These are phyloP conservation scores for Corchorus capsularis DNA, from an alignment of 345 rosid genomes.

Conservation along the genomic window DNA sequence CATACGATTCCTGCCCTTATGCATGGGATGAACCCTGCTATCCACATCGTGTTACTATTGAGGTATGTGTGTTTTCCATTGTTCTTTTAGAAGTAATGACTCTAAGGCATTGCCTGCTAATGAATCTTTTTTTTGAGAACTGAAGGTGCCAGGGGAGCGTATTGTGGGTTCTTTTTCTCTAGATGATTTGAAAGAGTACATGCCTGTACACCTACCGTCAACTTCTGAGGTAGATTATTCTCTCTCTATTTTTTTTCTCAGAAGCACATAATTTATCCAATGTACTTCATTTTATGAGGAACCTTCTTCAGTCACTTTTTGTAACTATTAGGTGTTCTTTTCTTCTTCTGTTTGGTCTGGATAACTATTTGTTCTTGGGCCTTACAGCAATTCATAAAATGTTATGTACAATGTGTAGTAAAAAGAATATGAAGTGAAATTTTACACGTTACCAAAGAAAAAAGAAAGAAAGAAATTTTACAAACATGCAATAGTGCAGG, in stretches of 20 bases:
- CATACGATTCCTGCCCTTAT: conserved; percentile 81
- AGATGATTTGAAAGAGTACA: conserved; percentile 67
- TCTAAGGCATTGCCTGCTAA: conserved; percentile 8
- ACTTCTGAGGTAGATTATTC: conserved; percentile 64
- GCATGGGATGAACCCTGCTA: conserved; percentile 98
- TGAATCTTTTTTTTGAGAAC: conserved; percentile 24
- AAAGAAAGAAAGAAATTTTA: too few species aligned
- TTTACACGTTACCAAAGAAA: not conserved
- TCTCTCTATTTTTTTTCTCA: not conserved
- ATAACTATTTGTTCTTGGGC: not conserved
- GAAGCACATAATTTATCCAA: not conserved
- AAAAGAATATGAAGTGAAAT: not conserved
- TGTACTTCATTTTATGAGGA: not conserved
- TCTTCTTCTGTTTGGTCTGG: too few species aligned
- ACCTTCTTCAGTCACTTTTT: not conserved
- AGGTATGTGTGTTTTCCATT: conserved; percentile 46
- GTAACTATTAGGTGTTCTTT: not conserved
- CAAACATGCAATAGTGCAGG: not conserved
- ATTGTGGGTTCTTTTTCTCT: conserved; percentile 76
- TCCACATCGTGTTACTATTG: conserved; percentile 83
- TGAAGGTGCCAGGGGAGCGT: conserved; percentile 87
- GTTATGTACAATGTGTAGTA: not conserved
- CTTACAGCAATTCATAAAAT: not conserved
- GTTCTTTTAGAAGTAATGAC: not conserved
- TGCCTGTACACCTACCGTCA: conserved; percentile 63